phyloP scores from a whole-genome alignment of 2,329 filamentous ascomycete genomes.

The Sporothrix luriei region DNA sequence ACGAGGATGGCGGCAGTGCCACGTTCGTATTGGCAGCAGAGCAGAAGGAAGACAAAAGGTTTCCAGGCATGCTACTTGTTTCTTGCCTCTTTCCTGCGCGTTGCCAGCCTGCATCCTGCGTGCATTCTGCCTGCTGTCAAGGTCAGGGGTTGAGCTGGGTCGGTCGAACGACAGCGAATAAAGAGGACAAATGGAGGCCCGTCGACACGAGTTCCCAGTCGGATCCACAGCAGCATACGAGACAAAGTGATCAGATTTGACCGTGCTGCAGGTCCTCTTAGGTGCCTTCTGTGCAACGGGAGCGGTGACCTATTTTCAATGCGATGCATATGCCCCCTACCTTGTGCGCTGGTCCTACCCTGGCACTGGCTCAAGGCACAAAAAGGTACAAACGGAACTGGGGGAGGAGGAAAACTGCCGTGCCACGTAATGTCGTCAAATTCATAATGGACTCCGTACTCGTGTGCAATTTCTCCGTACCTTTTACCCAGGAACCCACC shows the following conservation, averaged over 20 bases:
- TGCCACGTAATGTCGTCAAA: slow-evolving; percentile 12
- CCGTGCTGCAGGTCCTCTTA: background rate
- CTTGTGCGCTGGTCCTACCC: background rate
- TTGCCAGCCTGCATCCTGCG: background rate
- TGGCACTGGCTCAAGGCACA: background rate
- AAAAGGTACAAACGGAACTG: background rate
- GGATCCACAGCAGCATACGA: slow-evolving; percentile 25
- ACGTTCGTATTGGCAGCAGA: background rate
- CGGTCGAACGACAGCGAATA: background rate
- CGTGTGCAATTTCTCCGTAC: background rate
- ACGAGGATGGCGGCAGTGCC: background rate
- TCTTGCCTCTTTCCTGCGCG: background rate
- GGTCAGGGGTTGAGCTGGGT: slow-evolving; percentile 11
- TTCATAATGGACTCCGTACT: background rate
- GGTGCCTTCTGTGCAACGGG: slow-evolving; percentile 1
- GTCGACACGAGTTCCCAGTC: slow-evolving; percentile 9
- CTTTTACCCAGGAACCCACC: slow-evolving; percentile 7
- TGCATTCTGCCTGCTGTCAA: slow-evolving; percentile 18
- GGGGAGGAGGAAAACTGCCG: background rate
- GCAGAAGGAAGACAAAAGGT: background rate
- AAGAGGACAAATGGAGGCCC: background rate
- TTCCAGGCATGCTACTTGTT: background rate
- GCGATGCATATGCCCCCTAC: slow-evolving; percentile 16
- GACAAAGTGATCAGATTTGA: background rate
- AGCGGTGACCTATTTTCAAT: slow-evolving; percentile 16